Evolutionary conservation across 306 rosid genomes (phyloP), one percentile per base, ranked within the genome.

Genomic region (Inga oerstediana): DNA sequence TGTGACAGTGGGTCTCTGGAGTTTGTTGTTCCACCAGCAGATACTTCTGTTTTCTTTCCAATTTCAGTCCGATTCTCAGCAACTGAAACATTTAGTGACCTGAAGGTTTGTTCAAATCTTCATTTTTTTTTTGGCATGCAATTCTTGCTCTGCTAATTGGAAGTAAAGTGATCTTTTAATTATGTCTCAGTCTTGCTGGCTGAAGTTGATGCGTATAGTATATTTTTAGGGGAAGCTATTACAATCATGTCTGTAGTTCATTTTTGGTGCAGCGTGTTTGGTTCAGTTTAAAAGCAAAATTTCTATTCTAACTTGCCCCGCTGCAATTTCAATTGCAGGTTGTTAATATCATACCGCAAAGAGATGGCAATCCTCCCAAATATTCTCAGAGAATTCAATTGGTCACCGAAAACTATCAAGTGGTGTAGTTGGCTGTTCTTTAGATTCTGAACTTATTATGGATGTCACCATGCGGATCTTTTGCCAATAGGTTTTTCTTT

Each of bases 1-100:
- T 65, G 80, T 90, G 83, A 84, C 93, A 96, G 99, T 86, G 98
- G 99, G 70, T 92, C 98, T 2, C 81, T 93, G 97, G 98, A 93
- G 84, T 96, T 96, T 82, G 98, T 93, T 79, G 97, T 96, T 87
- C 98, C 98, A 20, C 92, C 86, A 72, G 89, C 93, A 19, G 98
- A 96, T 82, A 86, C 99, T 80, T 93, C 98, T 34, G 79, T 87
- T 71, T 95, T 95, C 87, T 93, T 95, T 80, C 98, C 98, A 73
- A 93, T 95, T 82, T 93, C 98, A 73, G 95, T 93, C 19, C 82
- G 89, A 16, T 95, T 95, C 83, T 79, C 91, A 77, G 97, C 98
- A 35, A 75, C 97, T 19, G 91, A 83, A 51, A 95, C 98, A 64
- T 95, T 91, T 78, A 92, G 99, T 80, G 96, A 95, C 80, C 85